Percentiles rank a stretch among this genome's conserved stretches.
These are phyloP conservation scores for Erodium maritimum DNA, from an alignment of 345 rosid species.

Conservation along the genomic window DNA sequence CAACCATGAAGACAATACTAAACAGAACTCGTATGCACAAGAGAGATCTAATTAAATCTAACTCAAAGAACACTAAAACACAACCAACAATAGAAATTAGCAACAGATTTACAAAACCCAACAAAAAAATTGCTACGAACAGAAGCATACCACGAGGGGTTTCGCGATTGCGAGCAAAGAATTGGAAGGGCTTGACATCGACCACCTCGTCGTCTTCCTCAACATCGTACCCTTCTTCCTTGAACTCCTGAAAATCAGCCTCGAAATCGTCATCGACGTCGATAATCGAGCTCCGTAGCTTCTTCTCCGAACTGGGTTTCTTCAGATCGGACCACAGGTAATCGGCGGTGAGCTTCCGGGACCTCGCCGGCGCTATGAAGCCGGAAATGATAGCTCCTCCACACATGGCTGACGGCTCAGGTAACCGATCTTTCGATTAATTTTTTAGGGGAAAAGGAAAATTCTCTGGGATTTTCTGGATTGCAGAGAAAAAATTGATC, in stretches of 20 bases:
- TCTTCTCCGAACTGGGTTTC: conserved; percentile 23
- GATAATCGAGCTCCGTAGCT: conserved; percentile 18
- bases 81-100: background rate
- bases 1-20: background rate
- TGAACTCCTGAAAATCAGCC: conserved; percentile 65
- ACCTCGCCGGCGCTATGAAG: conserved; percentile 31
- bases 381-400: conserved; percentile 85
- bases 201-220: conserved; percentile 26
- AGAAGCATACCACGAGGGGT: conserved; percentile 23
- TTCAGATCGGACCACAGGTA: conserved; percentile 57
- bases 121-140: no score
- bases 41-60: no score
- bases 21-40: no score
- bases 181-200: conserved; percentile 47
- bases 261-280: conserved; percentile 65
- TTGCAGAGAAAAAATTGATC: no score
- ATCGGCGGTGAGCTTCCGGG: conserved; percentile 37
- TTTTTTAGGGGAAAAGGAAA: background rate
- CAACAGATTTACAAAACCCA: background rate
- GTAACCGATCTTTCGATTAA: background rate
- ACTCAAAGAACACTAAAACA: background rate
- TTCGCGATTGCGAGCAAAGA: conserved; percentile 16
- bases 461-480: background rate
- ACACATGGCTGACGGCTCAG: conserved; percentile 74
- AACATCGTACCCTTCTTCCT: conserved; percentile 43